Percentiles rank a stretch among this genome's conserved stretches.
phyloP scores from a whole-genome alignment of 2,329 filamentous ascomycete species.

The Raffaelea deltoideospora region DNA sequence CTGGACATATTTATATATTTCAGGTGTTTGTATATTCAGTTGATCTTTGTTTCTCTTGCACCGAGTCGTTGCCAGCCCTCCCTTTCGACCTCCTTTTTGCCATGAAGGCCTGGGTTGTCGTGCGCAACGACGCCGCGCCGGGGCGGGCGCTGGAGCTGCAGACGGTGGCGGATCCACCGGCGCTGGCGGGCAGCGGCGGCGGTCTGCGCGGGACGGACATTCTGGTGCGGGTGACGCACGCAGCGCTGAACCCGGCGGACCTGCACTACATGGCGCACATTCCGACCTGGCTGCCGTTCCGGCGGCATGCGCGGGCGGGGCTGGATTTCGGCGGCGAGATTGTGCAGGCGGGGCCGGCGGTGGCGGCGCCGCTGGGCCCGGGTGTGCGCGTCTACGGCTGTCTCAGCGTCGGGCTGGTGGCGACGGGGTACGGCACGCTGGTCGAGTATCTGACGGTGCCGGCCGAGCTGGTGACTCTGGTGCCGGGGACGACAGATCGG shows the following conservation, averaged over 20 bases:
- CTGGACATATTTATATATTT: too few relatives aligned
- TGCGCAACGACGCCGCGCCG: slow-evolving; percentile 13
- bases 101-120: slow-evolving; percentile 16
- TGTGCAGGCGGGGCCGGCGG: slow-evolving; percentile 13
- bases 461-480: slow-evolving; percentile 13
- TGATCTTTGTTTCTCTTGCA: neutral
- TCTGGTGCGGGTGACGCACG: slow-evolving; percentile 17
- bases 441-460: slow-evolving; percentile 20
- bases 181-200: slow-evolving; percentile 7
- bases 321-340: slow-evolving; percentile 21
- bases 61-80: too few relatives aligned
- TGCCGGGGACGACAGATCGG: too few relatives aligned
- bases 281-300: slow-evolving; percentile 17
- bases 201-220: slow-evolving; percentile 11
- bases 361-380: slow-evolving; percentile 6
- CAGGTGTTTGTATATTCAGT: neutral
- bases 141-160: slow-evolving; percentile 12
- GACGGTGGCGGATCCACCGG: neutral
- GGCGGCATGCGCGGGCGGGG: slow-evolving; percentile 14
- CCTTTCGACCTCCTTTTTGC: neutral
- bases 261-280: slow-evolving; percentile 16
- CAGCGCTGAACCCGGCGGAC: slow-evolving; percentile 22
- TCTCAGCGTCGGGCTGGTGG: slow-evolving; percentile 13
- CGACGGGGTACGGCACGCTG: slow-evolving; percentile 17
- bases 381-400: slow-evolving; percentile 18